Evolutionary conservation across 129 eudicot genomes (phyloP).

Genomic region (Cynara cardunculus): DNA sequence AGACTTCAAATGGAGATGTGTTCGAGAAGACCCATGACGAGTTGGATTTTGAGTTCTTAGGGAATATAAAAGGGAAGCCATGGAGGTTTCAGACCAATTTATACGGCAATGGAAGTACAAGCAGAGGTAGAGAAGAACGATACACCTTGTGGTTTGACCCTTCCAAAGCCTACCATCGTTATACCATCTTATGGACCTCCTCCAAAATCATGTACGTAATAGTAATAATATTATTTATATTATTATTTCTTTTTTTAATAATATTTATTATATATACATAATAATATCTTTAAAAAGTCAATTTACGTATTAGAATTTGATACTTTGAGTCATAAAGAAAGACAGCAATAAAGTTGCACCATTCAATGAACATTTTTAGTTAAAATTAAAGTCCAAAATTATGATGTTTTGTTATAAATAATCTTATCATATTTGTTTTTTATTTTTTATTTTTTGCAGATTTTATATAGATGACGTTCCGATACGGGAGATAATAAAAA

Average conservation of each 20-base stretch:
- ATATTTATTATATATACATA: neutral
- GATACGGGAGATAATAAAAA: slow-evolving; percentile 59
- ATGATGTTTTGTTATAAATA: neutral
- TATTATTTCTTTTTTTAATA: too few relatives aligned
- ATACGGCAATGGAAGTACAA: slow-evolving; percentile 95
- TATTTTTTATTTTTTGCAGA: slow-evolving; percentile 26
- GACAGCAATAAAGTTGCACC: slow-evolving; percentile 19
- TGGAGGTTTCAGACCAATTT: slow-evolving; percentile 95
- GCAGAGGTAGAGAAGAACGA: slow-evolving; percentile 92
- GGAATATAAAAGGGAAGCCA: slow-evolving; percentile 69
- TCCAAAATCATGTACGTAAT: slow-evolving; percentile 61
- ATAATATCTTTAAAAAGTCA: slow-evolving; percentile 31
- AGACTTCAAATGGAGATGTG: slow-evolving; percentile 86
- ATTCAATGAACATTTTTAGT: slow-evolving; percentile 15
- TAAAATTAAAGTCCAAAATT: neutral
- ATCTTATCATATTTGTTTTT: neutral
- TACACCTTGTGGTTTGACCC: slow-evolving; percentile 89
- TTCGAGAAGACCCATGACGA: slow-evolving; percentile 79
- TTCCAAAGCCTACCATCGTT: slow-evolving; percentile 72
- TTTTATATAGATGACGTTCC: slow-evolving; percentile 82
- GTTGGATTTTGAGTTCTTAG: slow-evolving; percentile 85
- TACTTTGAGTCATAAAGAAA: slow-evolving; percentile 24
- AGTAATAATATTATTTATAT: too few relatives aligned
- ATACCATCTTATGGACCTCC: slow-evolving; percentile 80
- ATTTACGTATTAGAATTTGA: slow-evolving; percentile 28